These are phyloP conservation scores for Periconia sp. DNA, from an alignment of 2,329 filamentous ascomycete species.

Conservation along the genomic window DNA sequence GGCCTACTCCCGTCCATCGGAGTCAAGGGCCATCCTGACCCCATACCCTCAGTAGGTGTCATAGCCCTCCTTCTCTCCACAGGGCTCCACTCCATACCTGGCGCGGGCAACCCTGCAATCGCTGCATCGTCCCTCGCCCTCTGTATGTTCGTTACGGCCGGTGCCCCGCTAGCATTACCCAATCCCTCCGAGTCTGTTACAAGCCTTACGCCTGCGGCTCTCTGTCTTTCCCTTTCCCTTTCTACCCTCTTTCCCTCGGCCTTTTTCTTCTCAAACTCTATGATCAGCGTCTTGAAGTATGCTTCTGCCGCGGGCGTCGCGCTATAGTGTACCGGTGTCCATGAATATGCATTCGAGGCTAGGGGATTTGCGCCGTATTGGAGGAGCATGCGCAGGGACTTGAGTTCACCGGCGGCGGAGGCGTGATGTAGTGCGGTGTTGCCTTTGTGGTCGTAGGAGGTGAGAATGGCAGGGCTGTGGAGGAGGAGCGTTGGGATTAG, in stretches of 20 bases:
- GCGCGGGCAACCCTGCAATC: conserved; percentile 35
- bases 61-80: conserved; percentile 45
- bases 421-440: conserved; percentile 90
- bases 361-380: conserved; percentile 78
- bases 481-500: conserved; percentile 48
- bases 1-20: conserved; percentile 32
- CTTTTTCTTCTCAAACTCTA: conserved; percentile 71
- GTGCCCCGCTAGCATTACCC: conserved; percentile 7
- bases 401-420: conserved; percentile 78
- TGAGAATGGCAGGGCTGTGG: conserved; percentile 34
- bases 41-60: conserved; percentile 46
- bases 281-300: conserved; percentile 78
- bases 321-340: conserved; percentile 84
- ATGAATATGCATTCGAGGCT: conserved; percentile 75
- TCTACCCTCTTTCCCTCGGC: conserved; percentile 47
- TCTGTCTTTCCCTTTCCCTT: conserved; percentile 37
- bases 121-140: conserved; percentile 42
- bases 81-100: conserved; percentile 47
- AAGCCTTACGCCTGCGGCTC: conserved; percentile 42
- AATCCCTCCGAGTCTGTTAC: conserved; percentile 39
- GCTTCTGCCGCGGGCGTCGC: conserved; percentile 83
- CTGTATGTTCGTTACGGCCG: conserved; percentile 14
- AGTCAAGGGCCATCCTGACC: conserved; percentile 29
- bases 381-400: conserved; percentile 77
- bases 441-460: conserved; percentile 68